These are phyloP conservation scores for Trypanosoma avium DNA, from an alignment of 208 protist genomes.

Conservation along the genomic window DNA sequence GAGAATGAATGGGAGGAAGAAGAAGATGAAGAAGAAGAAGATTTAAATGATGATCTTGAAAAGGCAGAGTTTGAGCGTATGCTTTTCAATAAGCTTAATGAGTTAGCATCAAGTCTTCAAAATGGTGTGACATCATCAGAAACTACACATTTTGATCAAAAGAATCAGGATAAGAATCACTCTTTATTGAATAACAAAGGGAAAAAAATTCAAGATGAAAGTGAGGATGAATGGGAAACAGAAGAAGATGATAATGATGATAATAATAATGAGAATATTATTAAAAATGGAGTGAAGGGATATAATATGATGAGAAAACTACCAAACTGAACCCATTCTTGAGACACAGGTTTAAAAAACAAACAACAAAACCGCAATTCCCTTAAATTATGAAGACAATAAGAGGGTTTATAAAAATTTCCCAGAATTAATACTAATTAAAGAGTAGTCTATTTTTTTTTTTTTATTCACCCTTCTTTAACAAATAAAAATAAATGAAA, in stretches of 20 bases:
- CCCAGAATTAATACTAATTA: too few species aligned
- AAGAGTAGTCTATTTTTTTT: neutral
- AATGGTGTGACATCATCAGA: neutral
- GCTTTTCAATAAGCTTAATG: conserved; percentile 24
- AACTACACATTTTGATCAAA: neutral
- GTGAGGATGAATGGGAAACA: conserved; percentile 22
- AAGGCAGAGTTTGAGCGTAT: conserved; percentile 31
- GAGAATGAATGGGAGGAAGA: conserved; percentile 25
- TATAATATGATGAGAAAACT: too few species aligned
- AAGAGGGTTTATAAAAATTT: too few species aligned
- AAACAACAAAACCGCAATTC: too few species aligned
- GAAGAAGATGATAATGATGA: conserved; percentile 18
- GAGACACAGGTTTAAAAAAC: too few species aligned
- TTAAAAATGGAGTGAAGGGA: too few species aligned
- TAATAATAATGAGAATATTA: conserved; percentile 10
- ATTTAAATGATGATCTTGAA: conserved; percentile 6
- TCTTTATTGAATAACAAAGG: too few species aligned
- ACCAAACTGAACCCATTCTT: too few species aligned
- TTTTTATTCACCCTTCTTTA: too few species aligned
- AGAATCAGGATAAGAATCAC: too few species aligned
- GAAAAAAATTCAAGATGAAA: neutral
- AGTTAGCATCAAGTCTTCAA: conserved; percentile 12
- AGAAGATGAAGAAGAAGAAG: conserved; percentile 21
- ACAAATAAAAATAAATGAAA: conserved; percentile 13
- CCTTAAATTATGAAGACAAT: too few species aligned